Evolutionary conservation across 768 basidiomycete species (phyloP).

Genomic region (Gloeopeniophorella convolvens): DNA sequence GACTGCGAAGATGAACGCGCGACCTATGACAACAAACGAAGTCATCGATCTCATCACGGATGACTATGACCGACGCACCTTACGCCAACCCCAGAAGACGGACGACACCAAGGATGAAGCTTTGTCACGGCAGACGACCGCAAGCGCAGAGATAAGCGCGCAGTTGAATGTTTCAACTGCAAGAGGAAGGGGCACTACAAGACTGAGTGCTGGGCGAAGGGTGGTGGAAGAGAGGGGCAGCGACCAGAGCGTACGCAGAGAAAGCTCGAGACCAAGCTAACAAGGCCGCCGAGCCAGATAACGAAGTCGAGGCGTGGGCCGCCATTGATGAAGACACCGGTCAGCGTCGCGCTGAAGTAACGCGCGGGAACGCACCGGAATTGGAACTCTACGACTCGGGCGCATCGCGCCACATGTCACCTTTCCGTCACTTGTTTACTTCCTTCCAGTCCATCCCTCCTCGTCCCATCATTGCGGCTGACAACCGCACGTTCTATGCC

Average conservation of each 20-base stretch:
- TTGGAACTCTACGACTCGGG: slow-evolving; percentile 20
- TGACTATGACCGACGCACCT: neutral
- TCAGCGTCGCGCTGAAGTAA: too few species aligned
- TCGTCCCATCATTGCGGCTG: slow-evolving; percentile 15
- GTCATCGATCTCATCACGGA: slow-evolving; percentile 10
- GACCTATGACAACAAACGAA: neutral
- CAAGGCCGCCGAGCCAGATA: neutral
- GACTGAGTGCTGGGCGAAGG: slow-evolving; percentile 19
- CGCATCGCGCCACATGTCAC: slow-evolving; percentile 19
- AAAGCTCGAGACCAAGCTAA: neutral
- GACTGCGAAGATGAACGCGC: neutral
- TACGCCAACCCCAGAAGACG: neutral
- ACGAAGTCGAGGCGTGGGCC: neutral
- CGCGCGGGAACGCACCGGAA: too few species aligned
- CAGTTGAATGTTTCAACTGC: slow-evolving; percentile 22
- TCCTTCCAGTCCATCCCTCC: slow-evolving; percentile 9
- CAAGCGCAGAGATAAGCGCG: neutral
- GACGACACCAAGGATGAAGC: neutral
- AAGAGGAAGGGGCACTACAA: slow-evolving; percentile 18
- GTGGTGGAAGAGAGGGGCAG: slow-evolving; percentile 22
- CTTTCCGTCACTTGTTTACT: slow-evolving; percentile 8
- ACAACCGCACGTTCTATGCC: slow-evolving; percentile 20
- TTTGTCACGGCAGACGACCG: neutral
- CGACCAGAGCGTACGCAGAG: slow-evolving; percentile 4
- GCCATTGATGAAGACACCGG: neutral